Base-by-base conservation (phyloP, 139 green algal genomes). In the Micractinium conductrix region DNA sequence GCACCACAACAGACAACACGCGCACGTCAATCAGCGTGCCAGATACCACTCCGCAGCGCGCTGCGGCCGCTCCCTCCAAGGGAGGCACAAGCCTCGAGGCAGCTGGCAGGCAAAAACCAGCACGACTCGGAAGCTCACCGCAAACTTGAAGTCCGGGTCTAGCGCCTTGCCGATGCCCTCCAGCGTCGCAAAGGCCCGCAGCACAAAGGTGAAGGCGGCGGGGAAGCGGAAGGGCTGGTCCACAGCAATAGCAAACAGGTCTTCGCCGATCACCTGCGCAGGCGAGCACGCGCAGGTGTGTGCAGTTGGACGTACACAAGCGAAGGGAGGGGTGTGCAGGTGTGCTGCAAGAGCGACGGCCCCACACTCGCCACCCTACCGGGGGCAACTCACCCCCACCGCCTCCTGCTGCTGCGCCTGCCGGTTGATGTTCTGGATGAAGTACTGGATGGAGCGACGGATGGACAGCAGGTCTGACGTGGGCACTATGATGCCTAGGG, bases 211-310 rank as follows among this genome's bases (percentile, higher is more conserved):
- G 86, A 98, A 98, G 68, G 91, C 93, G 53, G 95, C 95, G 50
- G 93, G 94, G 88, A 96, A 96, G 38, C 92, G 79, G 93, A 98
- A 98, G 37, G 95, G 95, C 88, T 94, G 91, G 88, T 98, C 95
- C 60, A 95, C 21, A 0, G 94, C 95, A 37, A 98, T 93, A 33
- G 92, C 81, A 88, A 98, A 97, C 63, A 98, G 83, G 84, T 98
- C 95, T 84, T 97, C 94, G 2, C 95, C 95, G 74, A 97, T 97
- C 45, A 78, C 85, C 76, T 89, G 69, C 40, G n/a, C n/a, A n/a
- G n/a, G n/a, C n/a, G n/a, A n/a, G n/a, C n/a, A n/a, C n/a, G n/a
- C n/a, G n/a, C n/a, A n/a, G n/a, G n/a, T n/a, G n/a, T n/a, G n/a
- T n/a, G n/a, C n/a, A n/a, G n/a, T n/a, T n/a, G n/a, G n/a, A n/a